Evolutionary conservation across 352 stramenopile genomes (phyloP), one percentile per base, ranked within the genome.

Genomic region (Phytophthora sp.): DNA sequence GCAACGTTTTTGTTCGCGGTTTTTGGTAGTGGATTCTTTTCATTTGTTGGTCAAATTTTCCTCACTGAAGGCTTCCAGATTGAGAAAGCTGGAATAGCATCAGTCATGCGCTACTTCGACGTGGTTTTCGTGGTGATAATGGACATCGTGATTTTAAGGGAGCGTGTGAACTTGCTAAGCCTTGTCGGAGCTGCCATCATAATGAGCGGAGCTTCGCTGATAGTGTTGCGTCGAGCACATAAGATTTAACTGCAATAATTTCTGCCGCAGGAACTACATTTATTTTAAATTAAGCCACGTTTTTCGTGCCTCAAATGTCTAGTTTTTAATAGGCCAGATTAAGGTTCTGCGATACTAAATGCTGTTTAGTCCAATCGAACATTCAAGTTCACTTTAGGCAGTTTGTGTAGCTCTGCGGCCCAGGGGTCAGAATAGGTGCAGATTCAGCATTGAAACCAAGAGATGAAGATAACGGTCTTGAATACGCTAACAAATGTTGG

Each of bases 31-130:
- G 38, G 38, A 9, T 45, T 45, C 13, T 45, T 45, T n/a, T 45
- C 38, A 21, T 45, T 45, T 12, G 20, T 45, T 17, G 38, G 38
- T 4, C 38, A 45, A n/a, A 28, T 45, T 28, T 45, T 45, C 20
- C 38, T 45, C 38, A 45, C 38, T 9, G 28, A 45, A 45, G 38
- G 38, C 15, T 45, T 45, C 11, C 38, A 45, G 38, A 45, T 45
- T 9, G 38, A 45, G 38, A 45, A 45, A 12, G 38, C 38, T 8
- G 38, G 38, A 4, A 45, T 45, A 10, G 38, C 38, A n/a, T 45
- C 38, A 9, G 38, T 45, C 20, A 45, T 45, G 38, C 38, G 38
- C 38, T 45, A 45, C 38, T 45, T 45, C 21, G 38, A 45, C n/a
- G 38, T 45, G 38, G 20, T 45, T 5, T 45, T 45, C 20, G 38